These are phyloP conservation scores for Aspergillus bertholletiae DNA, from an alignment of 495 filamentous ascomycete genomes.

Conservation along the genomic window DNA sequence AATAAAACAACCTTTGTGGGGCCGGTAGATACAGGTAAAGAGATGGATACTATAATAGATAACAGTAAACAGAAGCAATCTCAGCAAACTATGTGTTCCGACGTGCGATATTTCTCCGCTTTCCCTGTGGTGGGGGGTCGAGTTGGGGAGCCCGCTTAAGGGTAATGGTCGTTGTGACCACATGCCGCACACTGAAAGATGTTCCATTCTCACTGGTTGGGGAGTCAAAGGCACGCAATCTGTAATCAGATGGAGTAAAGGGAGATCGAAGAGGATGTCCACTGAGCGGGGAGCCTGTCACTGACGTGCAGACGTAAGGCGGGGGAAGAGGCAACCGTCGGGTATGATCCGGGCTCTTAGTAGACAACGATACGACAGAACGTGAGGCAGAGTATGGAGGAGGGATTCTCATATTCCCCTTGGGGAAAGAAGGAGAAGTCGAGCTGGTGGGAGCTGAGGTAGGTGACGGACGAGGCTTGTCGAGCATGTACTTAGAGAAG, in stretches of 20 bases:
- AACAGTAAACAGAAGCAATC: background rate
- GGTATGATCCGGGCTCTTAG: background rate
- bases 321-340: conserved; percentile 13
- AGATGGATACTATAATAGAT: background rate
- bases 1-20: too few relatives aligned
- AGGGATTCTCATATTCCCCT: background rate
- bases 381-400: conserved; percentile 1
- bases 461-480: conserved; percentile 8
- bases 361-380: too few relatives aligned
- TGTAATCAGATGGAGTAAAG: conserved; percentile 6
- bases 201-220: background rate
- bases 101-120: conserved; percentile 2
- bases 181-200: conserved; percentile 12
- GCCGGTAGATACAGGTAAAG: background rate
- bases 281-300: conserved; percentile 10
- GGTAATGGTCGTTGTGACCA: conserved; percentile 16
- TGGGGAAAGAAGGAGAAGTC: conserved; percentile 5
- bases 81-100: background rate
- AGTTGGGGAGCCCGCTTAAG: conserved; percentile 14
- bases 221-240: conserved; percentile 2
- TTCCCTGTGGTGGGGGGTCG: conserved; percentile 8
- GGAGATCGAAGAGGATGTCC: conserved; percentile 9
- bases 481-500: conserved; percentile 10
- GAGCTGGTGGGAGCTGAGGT: conserved; percentile 7
- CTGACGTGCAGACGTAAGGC: conserved; percentile 7